phyloP scores from a whole-genome alignment of 1,284 basidiomycete species.

The Boletus sp. region DNA sequence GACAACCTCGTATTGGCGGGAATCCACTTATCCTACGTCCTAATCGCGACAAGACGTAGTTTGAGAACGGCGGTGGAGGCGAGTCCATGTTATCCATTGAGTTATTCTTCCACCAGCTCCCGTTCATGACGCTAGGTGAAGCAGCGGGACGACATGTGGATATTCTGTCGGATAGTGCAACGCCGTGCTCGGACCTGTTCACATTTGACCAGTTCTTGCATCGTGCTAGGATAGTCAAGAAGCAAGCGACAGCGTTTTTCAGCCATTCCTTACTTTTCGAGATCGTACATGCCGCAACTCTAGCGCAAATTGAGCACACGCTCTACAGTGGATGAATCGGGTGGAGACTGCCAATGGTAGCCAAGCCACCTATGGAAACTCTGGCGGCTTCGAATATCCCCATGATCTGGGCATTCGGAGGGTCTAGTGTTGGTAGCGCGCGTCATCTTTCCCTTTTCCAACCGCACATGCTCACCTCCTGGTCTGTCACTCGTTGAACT shows the following conservation, averaged over 20 bases:
- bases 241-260: constrained; percentile 34
- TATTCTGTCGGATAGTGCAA: constrained; percentile 35
- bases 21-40: constrained; percentile 50
- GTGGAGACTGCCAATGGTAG: no score
- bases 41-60: constrained; percentile 48
- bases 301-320: constrained; percentile 26
- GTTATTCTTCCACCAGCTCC: constrained; percentile 43
- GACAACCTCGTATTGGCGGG: constrained; percentile 46
- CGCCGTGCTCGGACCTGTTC: constrained; percentile 41
- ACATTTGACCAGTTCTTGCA: constrained; percentile 44
- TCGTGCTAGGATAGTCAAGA: constrained; percentile 38
- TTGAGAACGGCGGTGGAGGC: constrained; percentile 39
- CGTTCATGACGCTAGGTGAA: constrained; percentile 48
- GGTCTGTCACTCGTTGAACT: background rate
- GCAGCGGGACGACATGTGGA: background rate
- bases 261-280: constrained; percentile 50
- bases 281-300: constrained; percentile 32
- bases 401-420: constrained; percentile 6
- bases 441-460: background rate
- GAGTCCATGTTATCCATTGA: constrained; percentile 45
- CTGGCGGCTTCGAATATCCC: constrained; percentile 8
- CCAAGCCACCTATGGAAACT: background rate
- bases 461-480: no score
- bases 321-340: constrained; percentile 17
- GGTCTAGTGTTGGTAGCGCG: constrained; percentile 3